Base-by-base conservation (phyloP, 2,329 filamentous ascomycete genomes). In the Ophiostoma quercus region DNA sequence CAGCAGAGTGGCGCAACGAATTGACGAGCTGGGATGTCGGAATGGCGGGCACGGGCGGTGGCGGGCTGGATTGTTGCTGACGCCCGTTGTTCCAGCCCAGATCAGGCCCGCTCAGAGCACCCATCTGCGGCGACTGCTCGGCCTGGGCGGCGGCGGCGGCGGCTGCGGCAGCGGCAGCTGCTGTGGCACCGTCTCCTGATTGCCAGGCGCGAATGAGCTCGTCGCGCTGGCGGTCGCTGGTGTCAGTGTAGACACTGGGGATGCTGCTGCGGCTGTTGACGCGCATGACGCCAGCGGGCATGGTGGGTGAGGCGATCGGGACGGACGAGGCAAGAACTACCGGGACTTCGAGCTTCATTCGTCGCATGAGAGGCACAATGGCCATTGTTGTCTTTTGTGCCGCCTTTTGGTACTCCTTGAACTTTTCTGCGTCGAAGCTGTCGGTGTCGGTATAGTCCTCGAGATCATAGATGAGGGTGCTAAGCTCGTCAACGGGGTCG, bases 401-500 rank as follows among this genome's bases (percentile, higher is more conserved):
- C 5, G 81, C 74, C 51, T 79, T 79, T 74, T 83, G 82, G 3
- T 87, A 77, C 72, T 84, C 80, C 22, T 78, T 76, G 69, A 83
- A 87, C 71, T 83, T 84, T 22, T 79, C 79, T 34, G 78, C 76
- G n/a, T 86, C 83, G 71, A 87, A 87, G 32, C 79, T 79, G 43
- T 84, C 81, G 16, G 77, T 73, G 67, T 84, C 82, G 71, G 83
- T 76, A 72, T 79, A 85, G 68, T 87, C 84, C 69, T 87, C 85
- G 73, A 87, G 86, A 68, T 84, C 84, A 81, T 84, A 87, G 7
- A 87, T 76, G 32, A 85, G 74, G 66, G 84, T 80, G 71, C 80
- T 82, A 57, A 87, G 77, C 69, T 82, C 79, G 22, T 79, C 78
- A 65, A 84, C 80, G 71, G 80, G 82, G 63, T 79, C 76, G 68